Evolutionary conservation across 176 grass and related monocot species (phyloP), one percentile per base, ranked within the genome.

Genomic region (Ensete ventricosum): DNA sequence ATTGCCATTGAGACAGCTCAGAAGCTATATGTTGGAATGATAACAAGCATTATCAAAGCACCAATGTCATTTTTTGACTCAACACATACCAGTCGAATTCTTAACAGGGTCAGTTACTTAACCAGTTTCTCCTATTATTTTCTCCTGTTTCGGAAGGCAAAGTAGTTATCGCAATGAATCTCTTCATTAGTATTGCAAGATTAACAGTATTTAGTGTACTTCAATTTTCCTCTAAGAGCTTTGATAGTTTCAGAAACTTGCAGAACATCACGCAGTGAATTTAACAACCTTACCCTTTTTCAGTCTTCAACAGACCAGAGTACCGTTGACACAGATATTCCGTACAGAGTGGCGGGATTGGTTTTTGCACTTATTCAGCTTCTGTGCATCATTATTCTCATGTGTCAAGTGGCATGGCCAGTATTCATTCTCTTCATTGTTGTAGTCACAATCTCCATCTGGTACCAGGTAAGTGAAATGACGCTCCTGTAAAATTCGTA

Each of bases 351-450:
- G 69, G 92, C 92, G 62, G 92, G 92, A 54, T 77, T 96, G 49
- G 76, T 89, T 80, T 96, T 96, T 23, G 92, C 92, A 76, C 76
- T 92, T 70, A 83, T 96, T 85, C 87, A 96, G 76, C 89, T 96
- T 62, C 79, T 96, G 54, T 89, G 82, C 69, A 92, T 89, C 54
- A 88, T 91, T 83, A 68, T 88, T 78, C 84, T 96, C 3, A 89
- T 96, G 92, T 89, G 89, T 62, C 92, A 96, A 88, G 90, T 92
- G 71, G 92, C 89, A 48, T 88, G 92, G 89, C 83, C 92, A 29
- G 90, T 96, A 75, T 89, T 96, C 76, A 67, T 92, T 77, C 59
- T 96, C 74, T 96, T 96, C 54, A 21, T 87, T 72, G 79, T 89
- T 66, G 76, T 87, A 78, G 68, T 96, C 72, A 67, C 52, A 20